Evolutionary conservation across 768 basidiomycete species (phyloP).

Genomic region (Boletus tomentosulus): DNA sequence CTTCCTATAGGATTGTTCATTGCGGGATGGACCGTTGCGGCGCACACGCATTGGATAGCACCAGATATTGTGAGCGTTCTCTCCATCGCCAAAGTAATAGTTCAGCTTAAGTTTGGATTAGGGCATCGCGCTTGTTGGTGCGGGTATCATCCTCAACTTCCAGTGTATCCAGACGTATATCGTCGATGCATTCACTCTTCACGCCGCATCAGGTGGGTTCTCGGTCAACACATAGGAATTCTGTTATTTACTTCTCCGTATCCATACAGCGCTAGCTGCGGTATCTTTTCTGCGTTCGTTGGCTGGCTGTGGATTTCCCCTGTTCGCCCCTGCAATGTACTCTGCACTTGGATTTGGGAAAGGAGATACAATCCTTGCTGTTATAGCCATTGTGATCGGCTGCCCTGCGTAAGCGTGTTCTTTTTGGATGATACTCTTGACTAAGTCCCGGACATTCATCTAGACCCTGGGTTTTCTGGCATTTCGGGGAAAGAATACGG

Average conservation of each 20-base stretch:
- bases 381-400: constrained; percentile 52
- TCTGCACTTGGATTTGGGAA: constrained; percentile 62
- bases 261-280: constrained; percentile 54
- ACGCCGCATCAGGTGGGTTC: constrained; percentile 60
- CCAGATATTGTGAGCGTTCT: constrained; percentile 52
- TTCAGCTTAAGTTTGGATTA: constrained; percentile 16
- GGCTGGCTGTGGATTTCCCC: constrained; percentile 70
- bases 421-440: constrained; percentile 1
- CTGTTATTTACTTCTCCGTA: not conserved
- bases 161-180: constrained; percentile 65
- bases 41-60: constrained; percentile 61
- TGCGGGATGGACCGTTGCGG: constrained; percentile 64
- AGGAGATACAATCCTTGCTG: constrained; percentile 63
- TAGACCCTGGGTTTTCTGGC: constrained; percentile 44
- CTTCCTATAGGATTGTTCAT: constrained; percentile 68
- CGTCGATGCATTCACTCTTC: constrained; percentile 60
- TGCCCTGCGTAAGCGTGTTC: constrained; percentile 42
- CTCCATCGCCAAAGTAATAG: not conserved
- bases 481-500: constrained; percentile 47
- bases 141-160: constrained; percentile 55
- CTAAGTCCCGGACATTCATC: constrained; percentile 31
- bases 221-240: not conserved
- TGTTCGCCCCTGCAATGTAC: constrained; percentile 75
- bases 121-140: constrained; percentile 57
- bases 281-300: constrained; percentile 59